Base-by-base conservation (phyloP, 345 rosid genomes). In the Boechera retrofracta region DNA sequence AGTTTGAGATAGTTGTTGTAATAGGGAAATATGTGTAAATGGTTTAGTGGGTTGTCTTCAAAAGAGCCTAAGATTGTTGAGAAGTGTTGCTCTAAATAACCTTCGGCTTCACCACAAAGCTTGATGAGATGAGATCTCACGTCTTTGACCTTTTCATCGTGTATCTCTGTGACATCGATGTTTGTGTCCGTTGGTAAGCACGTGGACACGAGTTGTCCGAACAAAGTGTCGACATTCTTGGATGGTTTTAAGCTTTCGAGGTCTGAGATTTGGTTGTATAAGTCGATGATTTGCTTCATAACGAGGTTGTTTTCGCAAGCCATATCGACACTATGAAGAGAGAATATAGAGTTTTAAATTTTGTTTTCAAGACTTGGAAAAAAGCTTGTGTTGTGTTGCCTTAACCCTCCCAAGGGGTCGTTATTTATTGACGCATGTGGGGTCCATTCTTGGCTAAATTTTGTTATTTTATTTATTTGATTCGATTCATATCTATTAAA, bases 101-200 rank as follows among this genome's bases (percentile, higher is more conserved):
- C 93, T 77, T 94, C 98, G 2, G 97, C 97, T 83, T 87, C 84
- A 2, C 97, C 98, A 53, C 88, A 89, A 2, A 92, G 91, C 55
- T 69, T 81, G 53, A 94, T 94, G 71, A 94, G 89, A 38, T 90
- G 86, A 58, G 90, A 76, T 81, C 98, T 86, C 65, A 82, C 84
- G 21, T 85, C 90, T 83, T 90, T 91, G 59, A 89, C 79, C 6
- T 73, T 76, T 26, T 72, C 56, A 32, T 78, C 82, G 82, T 38
- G 64, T n/a, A 94, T 88, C 24, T 78, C 85, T 78, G 86, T 80
- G 62, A 92, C 90, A 75, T 94, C 95, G 10, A 94, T 82, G 49
- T 57, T 41, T 10, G 92, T 88, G 77, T 47, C 80, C 4, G 98
- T 90, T 13, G 96, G 98, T 57, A 89, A 84, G 88, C 98, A 92